Conservation (phyloP, 176 grass and related monocot species). For the Hordeum marinum region DNA sequence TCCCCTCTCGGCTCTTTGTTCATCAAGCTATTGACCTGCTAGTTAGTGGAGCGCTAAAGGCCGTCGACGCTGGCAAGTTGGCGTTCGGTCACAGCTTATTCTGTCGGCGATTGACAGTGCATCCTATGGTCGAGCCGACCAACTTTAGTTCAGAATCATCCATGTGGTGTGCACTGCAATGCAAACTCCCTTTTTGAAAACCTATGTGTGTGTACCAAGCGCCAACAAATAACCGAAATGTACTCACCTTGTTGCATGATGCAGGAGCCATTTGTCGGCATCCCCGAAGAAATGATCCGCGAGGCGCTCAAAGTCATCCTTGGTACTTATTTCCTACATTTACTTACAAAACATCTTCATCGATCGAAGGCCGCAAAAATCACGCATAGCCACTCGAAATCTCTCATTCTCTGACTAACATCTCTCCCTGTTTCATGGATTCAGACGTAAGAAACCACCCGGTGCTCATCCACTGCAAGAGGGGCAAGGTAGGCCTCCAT, state of each 20-base stretch:
- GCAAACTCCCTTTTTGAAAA: background rate
- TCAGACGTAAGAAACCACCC: constrained; percentile 79
- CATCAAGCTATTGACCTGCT: background rate
- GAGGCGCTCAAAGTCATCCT: constrained; percentile 85
- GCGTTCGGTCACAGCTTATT: background rate
- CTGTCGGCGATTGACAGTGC: background rate
- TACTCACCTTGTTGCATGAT: background rate
- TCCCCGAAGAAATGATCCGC: constrained; percentile 69
- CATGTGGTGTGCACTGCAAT: background rate
- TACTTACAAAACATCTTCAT: background rate
- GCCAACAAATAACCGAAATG: background rate
- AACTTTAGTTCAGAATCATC: background rate
- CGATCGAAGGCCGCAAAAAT: background rate
- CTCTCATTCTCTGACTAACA: background rate
- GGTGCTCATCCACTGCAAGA: constrained; percentile 87
- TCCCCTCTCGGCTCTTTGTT: background rate
- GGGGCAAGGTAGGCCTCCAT: constrained; percentile 53
- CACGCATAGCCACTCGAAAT: background rate
- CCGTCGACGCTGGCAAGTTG: background rate
- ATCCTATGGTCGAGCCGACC: background rate
- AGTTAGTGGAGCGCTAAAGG: background rate
- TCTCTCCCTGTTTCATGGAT: background rate
- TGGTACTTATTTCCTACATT: constrained; percentile 24
- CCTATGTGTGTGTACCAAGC: background rate
- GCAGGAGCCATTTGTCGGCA: constrained; percentile 65